These are phyloP conservation scores for Hemileccinum rubropunctum DNA, from an alignment of 768 basidiomycete species.

Conservation along the genomic window DNA sequence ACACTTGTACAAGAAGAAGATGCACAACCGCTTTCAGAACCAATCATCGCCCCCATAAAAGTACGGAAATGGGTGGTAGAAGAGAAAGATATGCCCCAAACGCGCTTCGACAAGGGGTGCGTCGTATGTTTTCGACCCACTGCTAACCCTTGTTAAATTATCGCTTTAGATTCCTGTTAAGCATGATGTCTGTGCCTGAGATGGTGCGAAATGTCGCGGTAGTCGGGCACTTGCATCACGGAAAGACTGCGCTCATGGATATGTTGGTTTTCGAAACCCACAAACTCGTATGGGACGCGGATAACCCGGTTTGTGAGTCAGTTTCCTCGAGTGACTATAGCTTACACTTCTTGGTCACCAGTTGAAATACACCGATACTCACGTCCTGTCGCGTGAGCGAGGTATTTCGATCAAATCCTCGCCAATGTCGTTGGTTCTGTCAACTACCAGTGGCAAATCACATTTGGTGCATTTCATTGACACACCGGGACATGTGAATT, in stretches of 20 bases:
- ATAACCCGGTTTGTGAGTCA: slow-evolving; percentile 65
- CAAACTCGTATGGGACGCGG: slow-evolving; percentile 90
- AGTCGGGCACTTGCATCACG: slow-evolving; percentile 96
- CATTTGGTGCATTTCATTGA: slow-evolving; percentile 93
- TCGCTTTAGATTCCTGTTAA: slow-evolving; percentile 75
- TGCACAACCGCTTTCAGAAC: slow-evolving; percentile 90
- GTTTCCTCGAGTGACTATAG: slow-evolving; percentile 7
- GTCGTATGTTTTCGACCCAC: slow-evolving; percentile 23
- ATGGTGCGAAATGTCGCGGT: slow-evolving; percentile 97
- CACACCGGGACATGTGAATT: slow-evolving; percentile 98
- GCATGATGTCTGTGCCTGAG: slow-evolving; percentile 86
- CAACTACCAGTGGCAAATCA: slow-evolving; percentile 85
- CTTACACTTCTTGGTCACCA: slow-evolving; percentile 35
- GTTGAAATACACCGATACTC: slow-evolving; percentile 96
- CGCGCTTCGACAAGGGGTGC: slow-evolving; percentile 96
- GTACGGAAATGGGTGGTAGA: slow-evolving; percentile 92
- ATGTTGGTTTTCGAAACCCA: slow-evolving; percentile 98
- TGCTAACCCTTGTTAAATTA: slow-evolving; percentile 7
- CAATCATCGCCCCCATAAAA: slow-evolving; percentile 94
- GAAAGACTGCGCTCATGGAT: slow-evolving; percentile 95
- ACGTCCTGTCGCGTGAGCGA: slow-evolving; percentile 82
- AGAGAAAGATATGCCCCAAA: slow-evolving; percentile 94
- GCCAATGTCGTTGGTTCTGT: slow-evolving; percentile 90
- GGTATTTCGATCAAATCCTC: slow-evolving; percentile 95
- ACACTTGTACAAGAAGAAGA: slow-evolving; percentile 98